These are phyloP conservation scores for Herpetospermum pedunculosum DNA, from an alignment of 306 rosid genomes.

Conservation along the genomic window DNA sequence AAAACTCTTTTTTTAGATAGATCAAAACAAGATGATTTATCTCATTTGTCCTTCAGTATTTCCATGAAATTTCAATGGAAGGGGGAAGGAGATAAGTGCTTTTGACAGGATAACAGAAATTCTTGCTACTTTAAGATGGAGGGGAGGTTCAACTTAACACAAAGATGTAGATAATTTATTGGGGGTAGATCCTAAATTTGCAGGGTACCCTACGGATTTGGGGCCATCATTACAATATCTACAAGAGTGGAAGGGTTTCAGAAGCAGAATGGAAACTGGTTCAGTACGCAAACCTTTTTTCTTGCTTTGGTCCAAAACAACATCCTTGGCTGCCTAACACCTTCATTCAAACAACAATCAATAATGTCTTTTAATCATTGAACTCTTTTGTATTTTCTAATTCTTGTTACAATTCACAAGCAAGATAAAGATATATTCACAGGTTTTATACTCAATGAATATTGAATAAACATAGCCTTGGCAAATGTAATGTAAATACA, in stretches of 20 bases:
- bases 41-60: background rate
- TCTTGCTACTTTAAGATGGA: background rate
- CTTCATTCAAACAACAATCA: slow-evolving; percentile 9
- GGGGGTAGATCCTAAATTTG: slow-evolving; percentile 15
- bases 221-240: slow-evolving; percentile 75
- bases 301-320: slow-evolving; percentile 11
- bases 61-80: background rate
- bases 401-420: background rate
- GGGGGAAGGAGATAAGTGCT: background rate
- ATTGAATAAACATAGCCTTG: slow-evolving; percentile 2
- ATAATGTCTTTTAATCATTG: background rate
- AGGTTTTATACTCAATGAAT: background rate
- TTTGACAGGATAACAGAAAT: background rate
- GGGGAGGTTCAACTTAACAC: background rate
- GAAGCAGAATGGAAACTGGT: slow-evolving; percentile 2
- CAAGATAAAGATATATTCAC: slow-evolving; percentile 1
- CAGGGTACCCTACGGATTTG: slow-evolving; percentile 41
- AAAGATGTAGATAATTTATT: background rate
- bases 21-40: background rate
- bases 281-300: background rate
- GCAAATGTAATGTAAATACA: too few relatives aligned
- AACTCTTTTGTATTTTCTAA: slow-evolving; percentile 1
- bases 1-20: background rate
- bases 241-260: slow-evolving; percentile 13
- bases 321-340: slow-evolving; percentile 6